These are phyloP conservation scores for Monosporascus sp. DNA, from an alignment of 2,329 filamentous ascomycete species.

Conservation along the genomic window DNA sequence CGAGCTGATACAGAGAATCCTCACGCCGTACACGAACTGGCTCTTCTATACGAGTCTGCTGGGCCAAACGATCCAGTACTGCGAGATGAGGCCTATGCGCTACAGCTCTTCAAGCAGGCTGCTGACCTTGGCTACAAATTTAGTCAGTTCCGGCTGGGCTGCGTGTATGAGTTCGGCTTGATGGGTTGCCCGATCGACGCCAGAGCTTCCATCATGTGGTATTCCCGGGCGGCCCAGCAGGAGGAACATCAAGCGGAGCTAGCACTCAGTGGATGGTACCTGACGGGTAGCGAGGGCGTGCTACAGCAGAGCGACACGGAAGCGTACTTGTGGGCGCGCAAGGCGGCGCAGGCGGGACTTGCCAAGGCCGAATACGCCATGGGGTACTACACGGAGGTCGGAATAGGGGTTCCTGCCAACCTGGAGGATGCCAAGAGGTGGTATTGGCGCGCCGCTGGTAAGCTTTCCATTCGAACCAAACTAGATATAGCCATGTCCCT, in stretches of 20 bases:
- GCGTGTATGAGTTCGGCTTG: constrained; percentile 83
- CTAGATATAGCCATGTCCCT: too few species aligned
- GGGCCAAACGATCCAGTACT: constrained; percentile 66
- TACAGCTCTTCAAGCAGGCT: constrained; percentile 77
- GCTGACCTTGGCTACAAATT: constrained; percentile 91
- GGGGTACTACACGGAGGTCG: constrained; percentile 95
- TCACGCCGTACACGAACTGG: constrained; percentile 88
- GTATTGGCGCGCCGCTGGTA: constrained; percentile 96
- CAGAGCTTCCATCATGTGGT: constrained; percentile 85
- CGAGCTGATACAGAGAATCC: constrained; percentile 85
- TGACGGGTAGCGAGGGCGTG: constrained; percentile 84
- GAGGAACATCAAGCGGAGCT: constrained; percentile 92
- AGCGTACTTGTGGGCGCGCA: constrained; percentile 94
- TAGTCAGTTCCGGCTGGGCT: constrained; percentile 84
- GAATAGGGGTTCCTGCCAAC: constrained; percentile 81
- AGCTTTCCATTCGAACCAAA: constrained; percentile 36
- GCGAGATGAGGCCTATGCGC: constrained; percentile 75
- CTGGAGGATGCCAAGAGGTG: constrained; percentile 94
- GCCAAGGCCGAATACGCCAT: constrained; percentile 97
- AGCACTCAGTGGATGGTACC: constrained; percentile 84
- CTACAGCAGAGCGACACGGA: constrained; percentile 90
- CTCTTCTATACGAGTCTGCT: constrained; percentile 59
- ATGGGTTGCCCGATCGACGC: constrained; percentile 80
- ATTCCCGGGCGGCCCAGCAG: constrained; percentile 83
- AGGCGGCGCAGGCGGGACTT: constrained; percentile 80